Evolutionary conservation across 2,329 filamentous ascomycete species (phyloP).

Genomic region (Colletotrichum cereale): DNA sequence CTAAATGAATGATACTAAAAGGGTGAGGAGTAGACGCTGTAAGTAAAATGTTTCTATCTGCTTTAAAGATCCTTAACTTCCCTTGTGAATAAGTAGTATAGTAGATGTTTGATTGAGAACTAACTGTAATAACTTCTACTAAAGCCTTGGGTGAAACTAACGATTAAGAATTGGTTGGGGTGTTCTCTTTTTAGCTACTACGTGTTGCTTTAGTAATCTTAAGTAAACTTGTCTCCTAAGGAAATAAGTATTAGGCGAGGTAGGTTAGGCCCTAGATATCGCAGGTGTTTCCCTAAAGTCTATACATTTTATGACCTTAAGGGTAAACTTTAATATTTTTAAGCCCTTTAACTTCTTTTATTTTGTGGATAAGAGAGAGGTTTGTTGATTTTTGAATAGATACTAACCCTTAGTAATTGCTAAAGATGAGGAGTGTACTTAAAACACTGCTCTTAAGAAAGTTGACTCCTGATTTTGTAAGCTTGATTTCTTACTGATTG

Average conservation of each 20-base stretch:
- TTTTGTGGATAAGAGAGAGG: not conserved
- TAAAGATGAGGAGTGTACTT: not conserved
- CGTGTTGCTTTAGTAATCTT: not conserved
- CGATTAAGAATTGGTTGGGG: not conserved
- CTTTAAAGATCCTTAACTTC: not conserved
- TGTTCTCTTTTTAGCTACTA: not conserved
- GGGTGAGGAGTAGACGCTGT: not conserved
- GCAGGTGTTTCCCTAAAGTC: not conserved
- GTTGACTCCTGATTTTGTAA: not conserved
- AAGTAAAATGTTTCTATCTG: not conserved
- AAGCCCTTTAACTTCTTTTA: not conserved
- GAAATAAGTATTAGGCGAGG: not conserved
- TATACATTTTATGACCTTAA: not conserved
- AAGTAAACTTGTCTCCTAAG: not conserved
- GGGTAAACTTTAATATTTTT: not conserved
- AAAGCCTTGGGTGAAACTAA: not conserved
- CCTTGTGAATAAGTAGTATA: not conserved
- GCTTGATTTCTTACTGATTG: not conserved
- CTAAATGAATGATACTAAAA: not conserved
- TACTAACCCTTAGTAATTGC: not conserved
- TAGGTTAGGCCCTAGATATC: not conserved
- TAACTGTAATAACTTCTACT: not conserved
- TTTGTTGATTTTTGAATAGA: not conserved
- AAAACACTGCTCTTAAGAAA: not conserved
- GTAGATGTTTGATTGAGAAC: not conserved